Evolutionary conservation across 2,329 filamentous ascomycete genomes (phyloP).

Genomic region (Beauveria asiatica): DNA sequence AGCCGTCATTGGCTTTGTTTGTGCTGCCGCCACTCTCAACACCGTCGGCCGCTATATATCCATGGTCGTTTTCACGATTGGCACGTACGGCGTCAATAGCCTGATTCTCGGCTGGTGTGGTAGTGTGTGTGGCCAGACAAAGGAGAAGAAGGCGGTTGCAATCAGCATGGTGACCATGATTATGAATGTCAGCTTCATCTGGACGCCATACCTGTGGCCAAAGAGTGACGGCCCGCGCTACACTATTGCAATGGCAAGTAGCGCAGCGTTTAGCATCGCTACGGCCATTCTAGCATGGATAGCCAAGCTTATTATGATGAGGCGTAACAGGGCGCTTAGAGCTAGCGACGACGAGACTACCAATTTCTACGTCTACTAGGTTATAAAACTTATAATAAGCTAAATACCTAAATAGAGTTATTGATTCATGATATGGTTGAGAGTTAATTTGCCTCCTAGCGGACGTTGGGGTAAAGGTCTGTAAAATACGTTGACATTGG

Average conservation of each 20-base stretch:
- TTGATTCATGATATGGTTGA: no score
- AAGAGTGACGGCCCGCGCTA: constrained; percentile 31
- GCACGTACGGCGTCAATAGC: constrained; percentile 27
- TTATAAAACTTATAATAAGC: no score
- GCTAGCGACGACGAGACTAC: constrained; percentile 17
- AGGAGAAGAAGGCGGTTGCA: constrained; percentile 35
- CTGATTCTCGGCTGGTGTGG: constrained; percentile 31
- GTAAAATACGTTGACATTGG: no score
- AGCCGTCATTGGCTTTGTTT: constrained; percentile 31
- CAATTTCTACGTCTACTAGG: constrained; percentile 20
- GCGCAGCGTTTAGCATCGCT: constrained; percentile 14
- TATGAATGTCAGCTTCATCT: constrained; percentile 27
- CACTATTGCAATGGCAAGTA: constrained; percentile 26
- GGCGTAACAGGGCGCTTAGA: constrained; percentile 25
- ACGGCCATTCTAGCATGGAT: constrained; percentile 29
- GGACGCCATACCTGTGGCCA: constrained; percentile 34
- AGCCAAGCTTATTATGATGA: constrained; percentile 27
- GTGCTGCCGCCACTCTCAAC: constrained; percentile 18
- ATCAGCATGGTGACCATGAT: constrained; percentile 23
- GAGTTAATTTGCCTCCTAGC: no score
- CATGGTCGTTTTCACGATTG: constrained; percentile 25
- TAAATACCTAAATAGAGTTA: no score
- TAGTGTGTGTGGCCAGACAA: constrained; percentile 30
- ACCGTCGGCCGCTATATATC: constrained; percentile 21
- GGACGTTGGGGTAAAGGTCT: no score